Evolutionary conservation across 345 rosid species (phyloP).

Genomic region (Abelmoschus esculentus): DNA sequence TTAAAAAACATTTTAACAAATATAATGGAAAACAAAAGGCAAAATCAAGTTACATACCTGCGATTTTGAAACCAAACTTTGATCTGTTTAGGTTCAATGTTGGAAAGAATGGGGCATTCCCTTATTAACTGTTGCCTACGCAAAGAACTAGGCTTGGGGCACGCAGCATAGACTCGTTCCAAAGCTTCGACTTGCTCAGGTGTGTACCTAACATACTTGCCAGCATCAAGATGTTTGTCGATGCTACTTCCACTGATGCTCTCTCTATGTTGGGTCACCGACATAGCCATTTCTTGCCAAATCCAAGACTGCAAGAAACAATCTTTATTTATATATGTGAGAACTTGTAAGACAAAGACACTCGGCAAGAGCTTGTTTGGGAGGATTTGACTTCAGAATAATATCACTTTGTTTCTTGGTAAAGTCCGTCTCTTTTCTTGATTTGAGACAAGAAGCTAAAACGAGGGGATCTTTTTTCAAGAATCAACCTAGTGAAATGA

Average conservation of each 20-base stretch:
- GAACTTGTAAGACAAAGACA: background rate
- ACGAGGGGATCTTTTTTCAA: background rate
- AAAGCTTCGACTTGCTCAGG: constrained; percentile 99
- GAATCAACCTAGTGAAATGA: constrained; percentile 3
- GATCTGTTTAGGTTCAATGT: constrained; percentile 99
- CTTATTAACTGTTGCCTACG: constrained; percentile 93
- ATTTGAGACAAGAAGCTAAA: constrained; percentile 4
- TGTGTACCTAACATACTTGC: constrained; percentile 94
- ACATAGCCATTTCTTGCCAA: constrained; percentile 48
- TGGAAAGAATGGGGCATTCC: constrained; percentile 88
- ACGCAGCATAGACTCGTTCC: constrained; percentile 88
- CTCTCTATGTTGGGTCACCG: constrained; percentile 58
- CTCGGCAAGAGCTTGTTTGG: constrained; percentile 4
- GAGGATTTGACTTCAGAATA: constrained; percentile 17
- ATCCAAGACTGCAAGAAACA: constrained; percentile 18
- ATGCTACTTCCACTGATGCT: constrained; percentile 85
- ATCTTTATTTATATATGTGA: background rate
- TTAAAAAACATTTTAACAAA: background rate
- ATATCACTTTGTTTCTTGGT: constrained; percentile 23
- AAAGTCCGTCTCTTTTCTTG: constrained; percentile 37
- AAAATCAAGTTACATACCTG: constrained; percentile 36
- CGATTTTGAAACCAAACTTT: constrained; percentile 99
- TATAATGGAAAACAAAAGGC: background rate
- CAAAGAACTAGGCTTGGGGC: constrained; percentile 96
- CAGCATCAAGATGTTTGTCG: constrained; percentile 62